Conservation (phyloP, 225 moss, liverwort and hornwort species). For the Pseudisothecium myosuroides region DNA sequence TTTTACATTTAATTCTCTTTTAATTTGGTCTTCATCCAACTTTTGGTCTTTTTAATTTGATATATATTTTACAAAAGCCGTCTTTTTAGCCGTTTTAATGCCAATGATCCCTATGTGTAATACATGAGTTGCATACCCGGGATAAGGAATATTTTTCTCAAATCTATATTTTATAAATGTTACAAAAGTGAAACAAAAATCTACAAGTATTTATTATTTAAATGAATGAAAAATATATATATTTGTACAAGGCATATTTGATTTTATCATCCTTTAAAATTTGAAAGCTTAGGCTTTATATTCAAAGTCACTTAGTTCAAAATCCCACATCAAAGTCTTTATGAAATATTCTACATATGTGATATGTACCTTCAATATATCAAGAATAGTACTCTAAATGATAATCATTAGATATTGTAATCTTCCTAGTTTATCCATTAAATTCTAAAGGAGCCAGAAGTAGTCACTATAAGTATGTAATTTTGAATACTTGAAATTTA, state of each 20-base stretch:
- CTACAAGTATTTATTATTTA: neutral
- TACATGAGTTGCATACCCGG: too few species aligned
- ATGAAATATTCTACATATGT: neutral
- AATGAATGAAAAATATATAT: neutral
- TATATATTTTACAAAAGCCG: too few species aligned
- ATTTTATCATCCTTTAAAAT: neutral
- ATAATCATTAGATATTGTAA: neutral
- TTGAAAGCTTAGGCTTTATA: rapidly evolving
- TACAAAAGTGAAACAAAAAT: neutral
- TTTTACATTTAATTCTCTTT: too few species aligned
- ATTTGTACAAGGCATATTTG: rapidly evolving
- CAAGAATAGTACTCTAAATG: neutral
- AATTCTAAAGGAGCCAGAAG: neutral
- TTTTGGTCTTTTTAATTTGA: too few species aligned
- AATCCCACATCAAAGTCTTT: neutral
- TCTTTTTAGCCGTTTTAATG: too few species aligned
- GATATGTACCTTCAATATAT: neutral
- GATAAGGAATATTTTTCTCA: neutral
- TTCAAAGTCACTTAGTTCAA: neutral
- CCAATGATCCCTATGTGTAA: too few species aligned
- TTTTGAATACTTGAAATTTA: neutral
- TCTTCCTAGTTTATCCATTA: neutral
- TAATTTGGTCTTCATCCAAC: too few species aligned
- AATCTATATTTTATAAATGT: neutral
- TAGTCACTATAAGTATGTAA: neutral